Base-by-base conservation (phyloP, 805 yeast species). In the Starmerella floris region DNA sequence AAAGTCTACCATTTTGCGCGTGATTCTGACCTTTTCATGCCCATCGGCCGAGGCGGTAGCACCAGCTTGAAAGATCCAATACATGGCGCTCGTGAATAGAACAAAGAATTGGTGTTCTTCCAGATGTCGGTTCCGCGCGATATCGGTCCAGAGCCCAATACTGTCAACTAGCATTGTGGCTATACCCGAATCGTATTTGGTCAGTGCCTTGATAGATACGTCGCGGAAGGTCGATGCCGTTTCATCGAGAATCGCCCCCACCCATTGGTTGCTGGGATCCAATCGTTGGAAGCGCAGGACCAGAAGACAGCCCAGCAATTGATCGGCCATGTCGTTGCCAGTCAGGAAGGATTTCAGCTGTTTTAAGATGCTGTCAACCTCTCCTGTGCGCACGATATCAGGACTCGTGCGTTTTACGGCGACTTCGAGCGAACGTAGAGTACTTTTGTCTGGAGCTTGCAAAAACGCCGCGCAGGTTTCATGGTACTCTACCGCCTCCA, bases 71-170 rank as follows among this genome's bases (percentile, higher is more conserved):
- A 43, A 43, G 5, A 46, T 35, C 45, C 45, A 44, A 3, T 28
- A 33, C 15, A 46, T 25, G 2, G 50, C 37, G 10, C 37, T 26
- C 1, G 42, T 23, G 5, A 41, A 15, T 21, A 46, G 39, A 2
- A 39, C 42, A 21, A 32, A 41, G 30, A 15, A 25, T 3, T 17
- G 39, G 20, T 39, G 40, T 17, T 40, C 45, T 16, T 46, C 50
- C 2, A 46, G 32, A 15, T 27, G 25, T 2, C 37, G 37, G 3
- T 10, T 15, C 2, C 19, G 23, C 8, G 32, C 42, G 10, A 44
- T 15, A 4, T 28, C 31, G 10, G 30, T 30, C 48, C 48, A 46
- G 13, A 37, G 19, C 6, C 27, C 39, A 1, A 44, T 23, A 22
- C 34, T 28, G 3, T 39, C 35, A 3, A 23, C 21, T 8, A 37